A percentile compares a stretch with the other conserved stretches of the same genome.
phyloP scores from a whole-genome alignment of 805 yeast genomes.

The Candida manassasensis region DNA sequence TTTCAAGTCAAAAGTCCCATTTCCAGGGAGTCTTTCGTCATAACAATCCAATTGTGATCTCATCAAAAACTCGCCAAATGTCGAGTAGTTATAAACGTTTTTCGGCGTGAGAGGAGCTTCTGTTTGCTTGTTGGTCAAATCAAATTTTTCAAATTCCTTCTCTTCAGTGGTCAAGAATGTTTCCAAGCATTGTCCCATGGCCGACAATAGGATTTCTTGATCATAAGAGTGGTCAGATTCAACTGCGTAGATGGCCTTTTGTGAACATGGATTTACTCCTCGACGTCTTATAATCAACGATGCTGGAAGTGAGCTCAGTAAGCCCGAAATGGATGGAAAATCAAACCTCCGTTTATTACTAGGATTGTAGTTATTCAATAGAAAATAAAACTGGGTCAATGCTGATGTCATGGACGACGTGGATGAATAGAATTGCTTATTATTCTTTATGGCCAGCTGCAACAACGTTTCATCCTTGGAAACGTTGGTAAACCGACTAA shows the following conservation, averaged over 20 bases:
- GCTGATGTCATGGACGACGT: constrained; percentile 84
- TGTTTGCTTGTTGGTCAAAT: constrained; percentile 14
- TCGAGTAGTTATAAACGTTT: constrained; percentile 65
- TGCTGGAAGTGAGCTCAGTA: constrained; percentile 44
- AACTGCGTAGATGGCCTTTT: constrained; percentile 48
- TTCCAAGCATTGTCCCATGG: constrained; percentile 79
- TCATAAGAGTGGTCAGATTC: constrained; percentile 68
- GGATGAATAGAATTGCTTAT: constrained; percentile 59
- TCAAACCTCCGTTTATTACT: constrained; percentile 20
- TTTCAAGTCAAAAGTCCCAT: constrained; percentile 88
- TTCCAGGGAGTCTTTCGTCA: constrained; percentile 75
- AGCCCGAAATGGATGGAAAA: constrained; percentile 39
- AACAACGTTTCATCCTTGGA: constrained; percentile 56
- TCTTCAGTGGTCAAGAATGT: constrained; percentile 61
- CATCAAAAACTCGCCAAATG: constrained; percentile 63
- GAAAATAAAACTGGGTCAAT: constrained; percentile 67
- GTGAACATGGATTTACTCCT: constrained; percentile 22
- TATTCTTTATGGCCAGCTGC: constrained; percentile 37
- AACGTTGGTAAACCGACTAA: constrained; percentile 59
- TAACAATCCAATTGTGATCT: constrained; percentile 89
- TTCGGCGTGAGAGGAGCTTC: constrained; percentile 9
- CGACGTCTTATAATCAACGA: constrained; percentile 49
- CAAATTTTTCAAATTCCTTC: constrained; percentile 42
- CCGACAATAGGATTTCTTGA: constrained; percentile 61
- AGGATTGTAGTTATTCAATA: constrained; percentile 45